Evolutionary conservation across 345 rosid species (phyloP).

Genomic region (Garcia nutans): DNA sequence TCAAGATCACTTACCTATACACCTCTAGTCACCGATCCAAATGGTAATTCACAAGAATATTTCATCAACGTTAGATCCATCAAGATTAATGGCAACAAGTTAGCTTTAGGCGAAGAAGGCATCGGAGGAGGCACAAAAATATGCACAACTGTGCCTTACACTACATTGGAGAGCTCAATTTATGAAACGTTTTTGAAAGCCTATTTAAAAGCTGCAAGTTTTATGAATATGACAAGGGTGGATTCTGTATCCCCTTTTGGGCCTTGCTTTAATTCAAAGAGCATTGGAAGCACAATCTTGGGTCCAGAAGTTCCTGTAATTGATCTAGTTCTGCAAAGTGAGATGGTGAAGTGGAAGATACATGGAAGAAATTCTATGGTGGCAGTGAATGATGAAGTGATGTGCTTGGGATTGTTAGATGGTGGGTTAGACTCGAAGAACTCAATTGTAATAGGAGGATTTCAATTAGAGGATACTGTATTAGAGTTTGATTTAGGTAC

Average conservation of each 20-base stretch:
- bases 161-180: constrained; percentile 57
- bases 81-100: constrained; percentile 44
- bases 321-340: constrained; percentile 76
- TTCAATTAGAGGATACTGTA: constrained; percentile 65
- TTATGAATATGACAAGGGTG: constrained; percentile 42
- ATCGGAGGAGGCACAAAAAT: constrained; percentile 32
- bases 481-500: constrained; percentile 67
- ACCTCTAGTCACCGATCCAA: constrained; percentile 36
- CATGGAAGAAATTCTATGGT: constrained; percentile 59
- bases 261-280: constrained; percentile 40
- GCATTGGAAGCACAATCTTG: not conserved
- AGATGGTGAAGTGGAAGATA: constrained; percentile 85
- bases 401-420: constrained; percentile 70
- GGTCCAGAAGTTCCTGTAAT: constrained; percentile 45
- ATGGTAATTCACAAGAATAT: constrained; percentile 38
- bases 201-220: constrained; percentile 42
- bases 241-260: constrained; percentile 53
- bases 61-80: constrained; percentile 51
- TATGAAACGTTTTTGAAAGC: constrained; percentile 42
- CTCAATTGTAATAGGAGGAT: constrained; percentile 64
- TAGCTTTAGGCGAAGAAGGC: constrained; percentile 24
- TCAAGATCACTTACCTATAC: constrained; percentile 53
- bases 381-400: constrained; percentile 40
- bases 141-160: constrained; percentile 67
- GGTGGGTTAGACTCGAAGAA: constrained; percentile 46